A percentile compares a stretch with the other conserved stretches of the same genome.
phyloP scores from a whole-genome alignment of 768 basidiomycete genomes.

The Kwoniella sp. region DNA sequence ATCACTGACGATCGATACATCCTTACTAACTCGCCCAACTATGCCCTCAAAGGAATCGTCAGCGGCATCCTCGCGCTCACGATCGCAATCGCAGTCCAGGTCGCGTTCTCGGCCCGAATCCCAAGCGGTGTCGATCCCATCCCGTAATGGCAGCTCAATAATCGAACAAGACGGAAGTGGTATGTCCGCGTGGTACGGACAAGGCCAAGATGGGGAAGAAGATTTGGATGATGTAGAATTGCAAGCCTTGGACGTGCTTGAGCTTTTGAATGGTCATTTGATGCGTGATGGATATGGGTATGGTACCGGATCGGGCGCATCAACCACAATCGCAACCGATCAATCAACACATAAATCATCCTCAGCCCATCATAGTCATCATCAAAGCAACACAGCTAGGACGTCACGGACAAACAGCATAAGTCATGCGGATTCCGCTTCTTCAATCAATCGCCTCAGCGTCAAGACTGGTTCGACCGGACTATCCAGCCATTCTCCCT shows the following conservation, averaged over 20 bases:
- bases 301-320: constrained; percentile 3
- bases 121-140: not conserved
- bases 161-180: not conserved
- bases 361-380: not conserved
- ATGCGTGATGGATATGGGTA: constrained; percentile 12
- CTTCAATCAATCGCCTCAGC: not conserved
- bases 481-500: not conserved
- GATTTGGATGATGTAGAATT: constrained; percentile 14
- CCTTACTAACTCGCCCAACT: not conserved
- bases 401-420: not conserved
- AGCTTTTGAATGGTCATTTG: constrained; percentile 12
- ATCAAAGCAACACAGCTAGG: not conserved
- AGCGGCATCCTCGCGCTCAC: not conserved
- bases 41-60: not conserved
- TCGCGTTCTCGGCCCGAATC: not conserved
- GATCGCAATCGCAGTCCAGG: not conserved
- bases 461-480: not conserved
- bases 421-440: not conserved
- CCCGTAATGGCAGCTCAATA: not conserved
- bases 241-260: constrained; percentile 11
- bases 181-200: not conserved
- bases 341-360: not conserved
- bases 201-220: constrained; percentile 1
- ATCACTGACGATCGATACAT: not conserved
- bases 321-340: constrained; percentile 3